Conservation (phyloP, 2,329 filamentous ascomycete species). For the Spiromastix sp. region DNA sequence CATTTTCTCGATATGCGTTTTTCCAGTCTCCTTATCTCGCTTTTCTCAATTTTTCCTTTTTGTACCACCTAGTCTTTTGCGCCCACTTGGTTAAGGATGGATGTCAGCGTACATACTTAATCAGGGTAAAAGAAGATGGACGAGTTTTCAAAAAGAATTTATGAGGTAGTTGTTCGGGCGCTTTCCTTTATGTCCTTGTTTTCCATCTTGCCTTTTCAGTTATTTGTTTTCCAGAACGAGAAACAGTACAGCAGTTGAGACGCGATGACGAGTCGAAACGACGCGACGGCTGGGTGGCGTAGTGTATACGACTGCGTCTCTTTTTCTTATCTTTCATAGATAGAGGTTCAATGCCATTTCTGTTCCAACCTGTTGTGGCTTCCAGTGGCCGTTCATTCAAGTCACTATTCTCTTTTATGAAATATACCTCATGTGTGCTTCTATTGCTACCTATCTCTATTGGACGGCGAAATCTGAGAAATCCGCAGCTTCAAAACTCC, state of each 20-base stretch:
- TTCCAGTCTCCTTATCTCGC: not conserved
- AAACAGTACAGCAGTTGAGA: too few relatives aligned
- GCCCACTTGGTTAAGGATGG: not conserved
- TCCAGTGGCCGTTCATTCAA: too few relatives aligned
- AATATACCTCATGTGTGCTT: not conserved
- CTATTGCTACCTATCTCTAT: too few relatives aligned
- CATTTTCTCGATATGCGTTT: slow-evolving; percentile 1
- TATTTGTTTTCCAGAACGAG: too few relatives aligned
- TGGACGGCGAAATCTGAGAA: too few relatives aligned
- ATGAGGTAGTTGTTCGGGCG: not conserved
- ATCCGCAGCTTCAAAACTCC: too few relatives aligned
- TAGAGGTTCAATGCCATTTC: not conserved
- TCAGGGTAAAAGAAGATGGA: not conserved
- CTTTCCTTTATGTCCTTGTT: slow-evolving; percentile 1
- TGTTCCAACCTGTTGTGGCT: too few relatives aligned
- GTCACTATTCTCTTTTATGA: slow-evolving; percentile 1
- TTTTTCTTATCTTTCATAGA: not conserved
- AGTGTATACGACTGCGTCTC: not conserved
- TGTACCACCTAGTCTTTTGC: not conserved
- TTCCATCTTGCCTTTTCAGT: not conserved
- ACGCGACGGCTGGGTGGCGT: not conserved
- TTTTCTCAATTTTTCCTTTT: not conserved
- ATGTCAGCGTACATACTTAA: not conserved
- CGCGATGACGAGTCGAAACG: too few relatives aligned
- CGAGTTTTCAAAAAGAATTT: slow-evolving; percentile 2